Base-by-base conservation (phyloP, 78 protist species). In the Guillardia theta region DNA sequence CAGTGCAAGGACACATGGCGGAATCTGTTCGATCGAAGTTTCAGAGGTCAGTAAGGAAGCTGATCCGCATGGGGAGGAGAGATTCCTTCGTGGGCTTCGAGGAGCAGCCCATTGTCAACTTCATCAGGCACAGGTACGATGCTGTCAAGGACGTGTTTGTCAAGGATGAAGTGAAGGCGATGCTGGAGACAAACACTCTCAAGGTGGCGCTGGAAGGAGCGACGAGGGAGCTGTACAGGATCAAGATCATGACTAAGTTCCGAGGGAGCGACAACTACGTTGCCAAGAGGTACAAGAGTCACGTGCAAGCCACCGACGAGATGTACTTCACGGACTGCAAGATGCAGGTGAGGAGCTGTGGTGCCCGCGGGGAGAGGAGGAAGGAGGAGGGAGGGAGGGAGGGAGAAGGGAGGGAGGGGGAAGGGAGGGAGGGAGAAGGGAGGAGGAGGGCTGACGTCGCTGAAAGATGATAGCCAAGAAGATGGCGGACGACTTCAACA, bases 401-500 rank as follows among this genome's bases (percentile, higher is more conserved):
- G n/a, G n/a, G n/a, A n/a, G n/a, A n/a, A n/a, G n/a, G n/a, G n/a
- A n/a, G n/a, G n/a, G n/a, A n/a, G n/a, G n/a, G n/a, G n/a, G n/a
- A n/a, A n/a, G n/a, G n/a, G n/a, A n/a, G n/a, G n/a, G n/a, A n/a
- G n/a, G n/a, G n/a, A n/a, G n/a, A n/a, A n/a, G n/a, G n/a, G n/a
- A n/a, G n/a, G n/a, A n/a, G n/a, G n/a, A n/a, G n/a, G n/a, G n/a
- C n/a, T n/a, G n/a, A n/a, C n/a, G n/a, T n/a, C n/a, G n/a, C n/a
- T n/a, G n/a, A n/a, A n/a, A n/a, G 41, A 70, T 70, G 83, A 36
- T 70, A 12, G 83, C 83, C 41, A 70, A 70, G 83, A 70, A 70
- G n/a, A 6, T 70, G 6, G 83, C 83, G 83, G 83, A 70, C 46
- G 41, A 4, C 46, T 70, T 36, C 41, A 70, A 70, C 83, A 70